Percentiles rank a stretch among this genome's conserved stretches.
Evolutionary conservation across 805 yeast species (phyloP).

Genomic region (Kodamaea leandrae): DNA sequence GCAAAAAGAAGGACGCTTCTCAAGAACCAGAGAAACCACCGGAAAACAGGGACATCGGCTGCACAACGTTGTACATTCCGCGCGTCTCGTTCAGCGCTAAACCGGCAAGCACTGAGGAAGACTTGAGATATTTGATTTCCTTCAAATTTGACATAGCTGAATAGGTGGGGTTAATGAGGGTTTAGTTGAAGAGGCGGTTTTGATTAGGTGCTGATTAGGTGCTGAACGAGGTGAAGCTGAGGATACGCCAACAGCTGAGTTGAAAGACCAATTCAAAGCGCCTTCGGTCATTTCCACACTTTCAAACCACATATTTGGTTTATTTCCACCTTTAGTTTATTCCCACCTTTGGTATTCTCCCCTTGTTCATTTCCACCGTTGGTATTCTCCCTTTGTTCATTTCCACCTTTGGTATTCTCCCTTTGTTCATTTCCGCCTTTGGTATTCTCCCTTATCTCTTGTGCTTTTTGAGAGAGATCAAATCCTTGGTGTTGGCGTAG

Average conservation of each 20-base stretch:
- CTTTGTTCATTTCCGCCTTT: neutral
- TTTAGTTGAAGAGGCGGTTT: too few relatives aligned
- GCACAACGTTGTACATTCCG: neutral
- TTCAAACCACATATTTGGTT: too few relatives aligned
- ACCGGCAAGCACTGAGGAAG: neutral
- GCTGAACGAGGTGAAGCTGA: too few relatives aligned
- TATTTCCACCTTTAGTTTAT: neutral
- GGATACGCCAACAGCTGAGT: too few relatives aligned
- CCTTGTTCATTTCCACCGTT: neutral
- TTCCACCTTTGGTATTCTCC: too few relatives aligned
- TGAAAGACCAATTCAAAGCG: too few relatives aligned
- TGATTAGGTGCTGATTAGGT: too few relatives aligned
- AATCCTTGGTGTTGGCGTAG: slow-evolving; percentile 38
- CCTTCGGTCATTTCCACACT: too few relatives aligned
- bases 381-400: neutral
- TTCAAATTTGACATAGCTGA: neutral
- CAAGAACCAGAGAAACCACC: neutral
- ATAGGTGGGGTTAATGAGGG: too few relatives aligned
- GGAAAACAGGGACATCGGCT: neutral
- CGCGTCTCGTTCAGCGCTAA: neutral
- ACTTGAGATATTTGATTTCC: neutral
- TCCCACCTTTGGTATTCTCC: too few relatives aligned
- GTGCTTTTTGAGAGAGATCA: slow-evolving; percentile 14
- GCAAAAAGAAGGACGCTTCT: too few relatives aligned
- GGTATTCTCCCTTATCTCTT: too few relatives aligned